A percentile compares a stretch with the other conserved stretches of the same genome.
These are phyloP conservation scores for Phytopythium litorale DNA, from an alignment of 352 stramenopile species.

Conservation along the genomic window DNA sequence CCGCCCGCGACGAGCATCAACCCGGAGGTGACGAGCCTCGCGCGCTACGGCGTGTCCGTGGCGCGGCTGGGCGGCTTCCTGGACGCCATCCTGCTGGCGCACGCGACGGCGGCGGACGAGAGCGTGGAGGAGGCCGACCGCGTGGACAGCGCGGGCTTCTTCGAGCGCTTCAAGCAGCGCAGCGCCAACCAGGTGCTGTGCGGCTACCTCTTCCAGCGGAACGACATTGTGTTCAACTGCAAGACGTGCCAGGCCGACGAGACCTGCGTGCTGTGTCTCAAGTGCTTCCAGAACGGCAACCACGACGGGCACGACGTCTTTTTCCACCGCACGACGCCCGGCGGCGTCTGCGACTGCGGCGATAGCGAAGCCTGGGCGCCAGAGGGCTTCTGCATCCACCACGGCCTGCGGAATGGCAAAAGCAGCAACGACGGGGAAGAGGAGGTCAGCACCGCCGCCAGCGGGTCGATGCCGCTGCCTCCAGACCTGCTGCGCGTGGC, in stretches of 20 bases:
- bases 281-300: constrained; percentile 94
- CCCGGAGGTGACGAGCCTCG: not conserved
- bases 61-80: constrained; percentile 30
- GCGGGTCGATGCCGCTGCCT: constrained; percentile 24
- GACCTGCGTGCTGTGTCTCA: constrained; percentile 97
- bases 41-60: constrained; percentile 15
- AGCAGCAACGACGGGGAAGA: constrained; percentile 1
- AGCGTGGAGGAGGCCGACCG: constrained; percentile 8
- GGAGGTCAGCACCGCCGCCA: constrained; percentile 15
- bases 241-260: constrained; percentile 96
- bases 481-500: constrained; percentile 46
- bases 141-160: constrained; percentile 49
- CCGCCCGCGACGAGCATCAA: constrained; percentile 5
- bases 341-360: constrained; percentile 97
- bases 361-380: constrained; percentile 96
- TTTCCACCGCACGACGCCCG: constrained; percentile 74
- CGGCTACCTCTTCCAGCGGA: constrained; percentile 95
- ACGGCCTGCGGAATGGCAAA: constrained; percentile 53
- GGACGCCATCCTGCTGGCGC: constrained; percentile 51
- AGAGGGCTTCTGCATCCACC: constrained; percentile 91
- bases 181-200: constrained; percentile 71
- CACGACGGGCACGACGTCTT: constrained; percentile 94
- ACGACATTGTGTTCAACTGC: constrained; percentile 99
- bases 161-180: constrained; percentile 54
- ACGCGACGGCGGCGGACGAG: constrained; percentile 12